phyloP scores from a whole-genome alignment of 257 asterid species.

The Apocynum venetum region DNA sequence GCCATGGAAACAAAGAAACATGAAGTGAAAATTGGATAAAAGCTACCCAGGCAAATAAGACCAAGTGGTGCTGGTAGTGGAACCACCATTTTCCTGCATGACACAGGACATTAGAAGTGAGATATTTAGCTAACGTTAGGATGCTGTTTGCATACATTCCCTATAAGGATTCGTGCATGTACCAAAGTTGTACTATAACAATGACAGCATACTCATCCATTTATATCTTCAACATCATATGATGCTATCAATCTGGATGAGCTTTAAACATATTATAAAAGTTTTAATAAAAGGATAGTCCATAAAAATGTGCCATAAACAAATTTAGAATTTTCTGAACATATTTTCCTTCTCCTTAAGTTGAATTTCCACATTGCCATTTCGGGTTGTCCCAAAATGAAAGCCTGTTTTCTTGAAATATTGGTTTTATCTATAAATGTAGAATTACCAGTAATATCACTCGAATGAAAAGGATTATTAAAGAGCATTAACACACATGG shows the following conservation, averaged over 20 bases:
- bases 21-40: constrained; percentile 55
- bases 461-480: neutral
- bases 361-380: neutral
- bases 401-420: neutral
- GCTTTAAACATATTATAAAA: neutral
- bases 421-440: too few species aligned
- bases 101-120: constrained; percentile 17
- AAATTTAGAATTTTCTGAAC: neutral
- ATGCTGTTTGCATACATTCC: neutral
- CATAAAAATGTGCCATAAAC: neutral
- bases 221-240: neutral
- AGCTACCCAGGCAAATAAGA: constrained; percentile 57
- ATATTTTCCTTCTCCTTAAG: neutral
- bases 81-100: constrained; percentile 78
- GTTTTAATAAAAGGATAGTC: neutral
- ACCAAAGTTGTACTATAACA: neutral
- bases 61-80: constrained; percentile 90
- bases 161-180: neutral
- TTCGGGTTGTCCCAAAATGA: neutral
- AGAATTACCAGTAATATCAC: neutral
- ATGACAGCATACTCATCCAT: neutral
- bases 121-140: neutral
- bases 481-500: neutral
- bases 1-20: constrained; percentile 78
- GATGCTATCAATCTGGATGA: neutral